Percentiles rank a stretch among this genome's conserved stretches.
Conservation (phyloP, 2,329 filamentous ascomycete genomes). For the Sordariomycetes sp. region DNA sequence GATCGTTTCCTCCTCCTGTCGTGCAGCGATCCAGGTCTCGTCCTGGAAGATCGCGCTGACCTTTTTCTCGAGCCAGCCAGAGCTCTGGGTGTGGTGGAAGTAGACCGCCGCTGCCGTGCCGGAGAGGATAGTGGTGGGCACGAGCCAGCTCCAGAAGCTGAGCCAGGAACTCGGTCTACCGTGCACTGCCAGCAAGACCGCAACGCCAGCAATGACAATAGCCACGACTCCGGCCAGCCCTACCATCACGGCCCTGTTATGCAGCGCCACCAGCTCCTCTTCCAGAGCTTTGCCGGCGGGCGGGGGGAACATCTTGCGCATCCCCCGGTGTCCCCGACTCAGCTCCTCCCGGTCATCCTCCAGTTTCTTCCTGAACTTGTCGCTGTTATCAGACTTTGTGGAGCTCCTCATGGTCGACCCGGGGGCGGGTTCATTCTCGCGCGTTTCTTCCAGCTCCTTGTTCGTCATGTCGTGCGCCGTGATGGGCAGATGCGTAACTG, state of each 20-base stretch:
- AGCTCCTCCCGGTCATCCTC: neutral
- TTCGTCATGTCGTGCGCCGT: constrained; percentile 55
- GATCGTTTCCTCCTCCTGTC: neutral
- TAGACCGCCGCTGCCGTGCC: neutral
- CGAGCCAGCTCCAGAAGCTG: neutral
- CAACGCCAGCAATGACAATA: neutral
- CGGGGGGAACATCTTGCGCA: constrained; percentile 2
- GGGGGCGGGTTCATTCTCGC: neutral
- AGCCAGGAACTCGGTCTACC: neutral
- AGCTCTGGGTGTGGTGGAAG: neutral
- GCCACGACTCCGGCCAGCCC: neutral
- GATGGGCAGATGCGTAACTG: constrained; percentile 57
- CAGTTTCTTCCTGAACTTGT: neutral
- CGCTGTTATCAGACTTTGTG: neutral
- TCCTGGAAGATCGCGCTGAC: neutral
- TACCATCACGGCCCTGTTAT: neutral
- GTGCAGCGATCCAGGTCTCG: constrained; percentile 1
- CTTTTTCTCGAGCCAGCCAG: neutral
- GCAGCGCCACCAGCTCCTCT: neutral
- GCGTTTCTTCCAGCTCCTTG: constrained; percentile 33
- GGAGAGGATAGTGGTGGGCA: neutral
- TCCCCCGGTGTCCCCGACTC: neutral
- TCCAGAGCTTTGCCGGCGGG: neutral
- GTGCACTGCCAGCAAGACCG: neutral
- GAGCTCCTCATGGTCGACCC: neutral